Evolutionary conservation across 169 alveolate genomes (phyloP), one percentile per base, ranked within the genome.

Genomic region (Eimeria acervulina): DNA sequence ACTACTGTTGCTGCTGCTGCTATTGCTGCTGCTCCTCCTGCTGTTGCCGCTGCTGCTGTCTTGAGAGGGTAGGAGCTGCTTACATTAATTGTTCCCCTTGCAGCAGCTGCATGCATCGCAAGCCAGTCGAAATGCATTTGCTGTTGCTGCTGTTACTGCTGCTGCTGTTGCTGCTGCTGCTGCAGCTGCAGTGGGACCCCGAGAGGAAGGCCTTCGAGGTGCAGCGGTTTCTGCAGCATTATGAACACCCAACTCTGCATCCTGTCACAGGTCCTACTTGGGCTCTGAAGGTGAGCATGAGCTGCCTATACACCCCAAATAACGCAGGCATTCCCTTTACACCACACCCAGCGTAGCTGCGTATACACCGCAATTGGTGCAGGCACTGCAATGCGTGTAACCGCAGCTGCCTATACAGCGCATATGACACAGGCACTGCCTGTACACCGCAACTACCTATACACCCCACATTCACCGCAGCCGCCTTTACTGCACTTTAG

Each of bases 71-170:
- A n/a, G n/a, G 98, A 97, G 91, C 97, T 97, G 76, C 72, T 95
- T 83, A 96, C 98, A 31, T 98, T 98, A 92, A 78, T 97, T 44
- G 96, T 96, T 94, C 84, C 97, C 80, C 59, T 96, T 83, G 55
- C 55, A 47, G 55, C 55, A 97, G 96, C 92, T 98, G 96, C 92
- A 74, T 70, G 59, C 36, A 74, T 52, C 90, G 12, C 55, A 47
- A 68, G 76, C 38, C 6, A n/a, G 36, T 63, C 36, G 5, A 23
- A 4, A 7, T 63, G 74, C 8, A 3, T 17, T n/a, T 63, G 74
- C n/a, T 63, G 74, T 23, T 63, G 74, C n/a, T 63, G 74, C 74
- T 63, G 74, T 23, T 63, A 23, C 74, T 63, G 74, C n/a, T 63
- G 74, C 74, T 63, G 74, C 74, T 63, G 74, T 23, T 63, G 31